Conservation (phyloP, 805 yeast genomes). For the Yamadazyma philogaea region DNA sequence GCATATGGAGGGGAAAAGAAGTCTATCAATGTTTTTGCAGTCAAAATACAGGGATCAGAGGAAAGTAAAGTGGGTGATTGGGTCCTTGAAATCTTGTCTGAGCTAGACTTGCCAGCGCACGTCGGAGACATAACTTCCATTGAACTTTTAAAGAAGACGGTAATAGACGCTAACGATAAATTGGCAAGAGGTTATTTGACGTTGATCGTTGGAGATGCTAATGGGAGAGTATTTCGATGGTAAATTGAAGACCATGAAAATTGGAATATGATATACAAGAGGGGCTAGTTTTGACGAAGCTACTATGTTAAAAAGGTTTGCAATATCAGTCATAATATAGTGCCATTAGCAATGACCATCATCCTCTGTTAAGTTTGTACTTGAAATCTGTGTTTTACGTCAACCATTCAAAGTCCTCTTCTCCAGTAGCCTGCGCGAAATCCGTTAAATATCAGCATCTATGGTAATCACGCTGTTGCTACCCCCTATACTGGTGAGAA, state of each 20-base stretch:
- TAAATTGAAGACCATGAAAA: not conserved
- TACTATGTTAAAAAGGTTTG: too few relatives aligned
- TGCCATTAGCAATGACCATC: too few relatives aligned
- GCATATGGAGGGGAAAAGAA: constrained; percentile 13
- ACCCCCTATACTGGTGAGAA: constrained; percentile 36
- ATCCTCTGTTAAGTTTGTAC: too few relatives aligned
- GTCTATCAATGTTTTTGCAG: not conserved
- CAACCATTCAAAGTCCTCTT: too few relatives aligned
- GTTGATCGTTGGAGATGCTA: constrained; percentile 52
- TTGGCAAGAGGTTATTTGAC: constrained; percentile 34
- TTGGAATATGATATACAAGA: too few relatives aligned
- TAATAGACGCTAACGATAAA: constrained; percentile 35
- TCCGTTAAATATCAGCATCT: too few relatives aligned
- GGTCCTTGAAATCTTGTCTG: constrained; percentile 11
- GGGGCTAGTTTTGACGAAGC: too few relatives aligned
- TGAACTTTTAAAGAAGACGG: constrained; percentile 26
- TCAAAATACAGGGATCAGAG: constrained; percentile 2
- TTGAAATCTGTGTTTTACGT: too few relatives aligned
- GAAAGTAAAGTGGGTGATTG: constrained; percentile 12
- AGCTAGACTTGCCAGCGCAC: not conserved
- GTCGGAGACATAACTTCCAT: constrained; percentile 24
- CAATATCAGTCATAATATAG: too few relatives aligned
- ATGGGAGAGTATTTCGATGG: constrained; percentile 45
- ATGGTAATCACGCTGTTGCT: constrained; percentile 9
- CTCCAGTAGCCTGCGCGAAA: not conserved